Conservation (phyloP, 1,284 basidiomycete species). For the Tilletia indica region DNA sequence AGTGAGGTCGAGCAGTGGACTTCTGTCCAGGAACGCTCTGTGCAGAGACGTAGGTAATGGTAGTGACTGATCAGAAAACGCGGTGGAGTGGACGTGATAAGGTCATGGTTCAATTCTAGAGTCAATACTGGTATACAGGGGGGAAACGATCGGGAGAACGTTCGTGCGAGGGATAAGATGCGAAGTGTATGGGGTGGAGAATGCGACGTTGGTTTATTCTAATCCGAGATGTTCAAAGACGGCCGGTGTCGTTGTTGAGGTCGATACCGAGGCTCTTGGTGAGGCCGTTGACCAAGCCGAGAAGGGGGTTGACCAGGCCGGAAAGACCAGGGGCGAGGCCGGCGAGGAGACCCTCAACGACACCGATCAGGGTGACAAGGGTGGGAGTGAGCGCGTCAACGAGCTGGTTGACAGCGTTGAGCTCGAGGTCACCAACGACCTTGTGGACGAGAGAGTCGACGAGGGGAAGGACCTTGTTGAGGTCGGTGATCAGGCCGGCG, state of each 20-base stretch:
- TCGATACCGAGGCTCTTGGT: background rate
- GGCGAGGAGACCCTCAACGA: background rate
- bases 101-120: too few species aligned
- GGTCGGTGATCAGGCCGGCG: conserved; percentile 8
- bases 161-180: too few species aligned
- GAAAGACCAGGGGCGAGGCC: background rate
- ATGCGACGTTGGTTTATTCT: too few species aligned
- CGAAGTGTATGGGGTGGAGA: too few species aligned
- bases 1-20: too few species aligned
- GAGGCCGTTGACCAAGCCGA: background rate
- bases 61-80: too few species aligned
- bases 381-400: background rate
- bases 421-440: background rate
- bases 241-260: background rate
- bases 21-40: too few species aligned
- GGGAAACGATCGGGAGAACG: too few species aligned
- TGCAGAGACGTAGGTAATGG: too few species aligned
- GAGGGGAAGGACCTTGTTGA: conserved; percentile 2
- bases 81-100: too few species aligned
- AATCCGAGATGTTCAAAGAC: too few species aligned
- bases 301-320: background rate
- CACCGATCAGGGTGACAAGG: background rate
- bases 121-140: too few species aligned
- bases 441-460: background rate
- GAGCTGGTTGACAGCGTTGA: conserved; percentile 1